Evolutionary conservation across 371 early-diverging fungal genomes (phyloP), one percentile per base, ranked within the genome.

Genomic region (Amoeboaphelidium occidentale): DNA sequence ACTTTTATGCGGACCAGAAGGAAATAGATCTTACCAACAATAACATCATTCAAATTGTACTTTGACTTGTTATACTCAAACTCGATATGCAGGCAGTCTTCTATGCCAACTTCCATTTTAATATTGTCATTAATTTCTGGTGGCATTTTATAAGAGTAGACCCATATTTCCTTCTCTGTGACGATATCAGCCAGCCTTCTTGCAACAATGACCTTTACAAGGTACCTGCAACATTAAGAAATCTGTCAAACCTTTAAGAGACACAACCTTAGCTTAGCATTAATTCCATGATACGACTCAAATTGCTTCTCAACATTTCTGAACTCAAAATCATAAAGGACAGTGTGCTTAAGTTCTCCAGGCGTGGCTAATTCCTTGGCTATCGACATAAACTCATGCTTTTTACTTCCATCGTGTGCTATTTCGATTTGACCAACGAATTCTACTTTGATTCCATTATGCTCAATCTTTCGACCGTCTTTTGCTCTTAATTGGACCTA

Each of bases 21-120:
- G 63, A 97, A 97, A 67, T 90, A 91, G 55, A 97, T 92, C 59
- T 91, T 92, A 51, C 97, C 97, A 21, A 94, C 90, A 59, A 97
- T 97, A 2, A 92, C 93, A 59, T 93, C 97, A 56, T 89, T 84
- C 46, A 97, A 65, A 59, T 91, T 86, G 63, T 92, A 94, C 23
- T n/a, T 50, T 53, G 81, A 79, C 63, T 84, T 85, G 72, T 85
- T 87, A 66, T 85, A 87, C 64, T 86, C 87, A 50, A 90, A 86
- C 58, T 90, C 88, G 52, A 90, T 84, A 59, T 90, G 91, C 53
- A 90, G 63, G 55, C 84, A 84, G 55, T 90, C 91, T 58, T 90
- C 91, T 55, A 90, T 87, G 28, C 91, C 91, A 21, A 90, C 88
- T 61, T 90, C 91, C 87, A 90, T 88, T 57, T 85, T 84, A 64